Base-by-base conservation (phyloP, 1,284 basidiomycete genomes). In the Trichosporon ovoides region DNA sequence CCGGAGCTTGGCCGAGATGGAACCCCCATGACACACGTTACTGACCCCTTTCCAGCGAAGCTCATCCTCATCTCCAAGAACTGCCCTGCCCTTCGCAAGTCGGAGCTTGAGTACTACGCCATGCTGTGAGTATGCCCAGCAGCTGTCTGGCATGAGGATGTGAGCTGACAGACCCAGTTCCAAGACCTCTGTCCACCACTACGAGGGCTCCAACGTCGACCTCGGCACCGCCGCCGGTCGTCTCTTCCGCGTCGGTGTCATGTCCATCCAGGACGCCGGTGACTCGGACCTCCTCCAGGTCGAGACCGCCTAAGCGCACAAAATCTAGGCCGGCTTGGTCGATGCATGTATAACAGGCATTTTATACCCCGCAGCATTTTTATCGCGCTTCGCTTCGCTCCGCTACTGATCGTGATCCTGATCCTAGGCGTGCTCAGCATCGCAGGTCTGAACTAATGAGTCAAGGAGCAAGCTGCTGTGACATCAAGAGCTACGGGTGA, bases 91-190 rank as follows among this genome's bases (percentile, higher is more conserved):
- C 86, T 98, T 67, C 91, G 96, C 81, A 97, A 97, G 81, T 97
- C 94, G 60, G 96, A 99, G 85, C 84, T 99, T 65, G 96, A 99
- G 84, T 99, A 98, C 85, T 98, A 98, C 80, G 96, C 96, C 82
- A 98, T 98, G 95, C 84, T 98, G 72, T 81, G 66, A 66, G 72
- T 76, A n/a, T 7, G 33, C 16, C 13, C 9, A 14, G 12, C 31
- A 19, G 22, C 19, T 50, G 7, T 37, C n/a, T 11, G 9, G n/a
- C 52, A 22, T 7, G 19, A 31, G 22, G n/a, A 40, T n/a, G 20
- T 13, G 14, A 12, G 22, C 59, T 55, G 22, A 53, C 50, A 9
- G 4, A 3, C 16, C 52, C 67, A 77, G 75, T 72, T 93, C 90
- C 66, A 97, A 97, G 84, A 97, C 94, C 61, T 85, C 87, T 63